Evolutionary conservation across 768 basidiomycete species (phyloP).

Genomic region (Hypholoma sublateritium): DNA sequence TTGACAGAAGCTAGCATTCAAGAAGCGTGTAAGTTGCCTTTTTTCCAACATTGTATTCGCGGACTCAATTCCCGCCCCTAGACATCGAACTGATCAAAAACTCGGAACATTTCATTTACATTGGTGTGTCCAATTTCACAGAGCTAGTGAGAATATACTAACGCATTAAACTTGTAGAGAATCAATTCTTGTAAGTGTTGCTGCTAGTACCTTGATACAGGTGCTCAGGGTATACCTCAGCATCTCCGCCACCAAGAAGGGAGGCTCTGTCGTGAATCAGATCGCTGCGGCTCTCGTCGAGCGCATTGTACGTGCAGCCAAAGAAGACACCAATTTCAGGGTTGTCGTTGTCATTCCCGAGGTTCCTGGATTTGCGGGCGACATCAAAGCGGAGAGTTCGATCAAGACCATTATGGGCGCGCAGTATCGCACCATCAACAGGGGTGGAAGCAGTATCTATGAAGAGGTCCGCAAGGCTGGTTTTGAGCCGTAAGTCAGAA

Average conservation of each 20-base stretch:
- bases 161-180: constrained; percentile 41
- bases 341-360: constrained; percentile 89
- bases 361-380: constrained; percentile 85
- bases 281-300: constrained; percentile 84
- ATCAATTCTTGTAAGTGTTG: constrained; percentile 80
- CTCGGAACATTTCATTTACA: constrained; percentile 88
- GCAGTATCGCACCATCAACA: constrained; percentile 86
- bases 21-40: constrained; percentile 72
- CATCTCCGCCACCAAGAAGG: constrained; percentile 69
- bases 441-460: constrained; percentile 85
- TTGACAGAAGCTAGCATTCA: constrained; percentile 90
- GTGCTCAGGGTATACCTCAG: constrained; percentile 34
- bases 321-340: constrained; percentile 73
- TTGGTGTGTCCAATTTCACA: constrained; percentile 55
- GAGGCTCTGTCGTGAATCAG: constrained; percentile 73
- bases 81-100: constrained; percentile 82
- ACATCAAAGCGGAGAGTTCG: constrained; percentile 64
- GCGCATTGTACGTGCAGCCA: constrained; percentile 81
- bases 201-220: background rate
- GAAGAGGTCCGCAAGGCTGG: constrained; percentile 77
- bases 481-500: constrained; percentile 68
- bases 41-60: background rate
- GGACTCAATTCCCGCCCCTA: background rate
- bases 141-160: constrained; percentile 10
- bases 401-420: constrained; percentile 87